Percentiles rank a stretch among this genome's conserved stretches.
Conservation (phyloP, 2,329 filamentous ascomycete species). For the Paecilomyces fulvus region DNA sequence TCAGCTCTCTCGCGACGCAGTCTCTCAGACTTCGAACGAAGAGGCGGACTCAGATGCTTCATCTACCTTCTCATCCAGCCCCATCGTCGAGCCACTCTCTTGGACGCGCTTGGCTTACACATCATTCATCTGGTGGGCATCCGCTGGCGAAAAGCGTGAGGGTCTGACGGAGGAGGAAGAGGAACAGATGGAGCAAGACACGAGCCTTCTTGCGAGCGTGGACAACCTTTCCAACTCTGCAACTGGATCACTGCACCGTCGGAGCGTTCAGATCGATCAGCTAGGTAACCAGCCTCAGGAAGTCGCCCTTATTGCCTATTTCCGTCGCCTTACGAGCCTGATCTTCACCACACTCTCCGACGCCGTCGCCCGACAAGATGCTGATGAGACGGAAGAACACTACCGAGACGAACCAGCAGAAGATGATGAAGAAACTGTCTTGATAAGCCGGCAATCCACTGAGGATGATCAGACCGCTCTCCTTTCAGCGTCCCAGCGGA, state of each 20-base stretch:
- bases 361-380: conserved; percentile 31
- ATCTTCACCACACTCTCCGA: conserved; percentile 39
- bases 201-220: conserved; percentile 28
- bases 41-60: conserved; percentile 31
- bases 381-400: conserved; percentile 7
- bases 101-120: conserved; percentile 55
- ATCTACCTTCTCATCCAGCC: conserved; percentile 35
- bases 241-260: conserved; percentile 15
- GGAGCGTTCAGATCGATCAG: conserved; percentile 19
- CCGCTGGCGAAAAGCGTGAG: conserved; percentile 51
- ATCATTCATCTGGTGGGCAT: conserved; percentile 61
- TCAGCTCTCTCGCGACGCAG: conserved; percentile 17
- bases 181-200: conserved; percentile 38
- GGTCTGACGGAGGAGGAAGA: conserved; percentile 48
- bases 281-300: conserved; percentile 31
- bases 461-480: conserved; percentile 20
- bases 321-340: conserved; percentile 39
- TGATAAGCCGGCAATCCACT: conserved; percentile 12
- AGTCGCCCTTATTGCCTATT: conserved; percentile 42
- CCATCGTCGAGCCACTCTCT: conserved; percentile 47
- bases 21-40: conserved; percentile 18
- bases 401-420: conserved; percentile 11
- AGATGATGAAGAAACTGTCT: conserved; percentile 9
- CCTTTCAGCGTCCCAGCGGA: not conserved
- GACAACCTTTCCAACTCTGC: conserved; percentile 24